Evolutionary conservation across 345 rosid genomes (phyloP).

Genomic region (Linum lewisii): DNA sequence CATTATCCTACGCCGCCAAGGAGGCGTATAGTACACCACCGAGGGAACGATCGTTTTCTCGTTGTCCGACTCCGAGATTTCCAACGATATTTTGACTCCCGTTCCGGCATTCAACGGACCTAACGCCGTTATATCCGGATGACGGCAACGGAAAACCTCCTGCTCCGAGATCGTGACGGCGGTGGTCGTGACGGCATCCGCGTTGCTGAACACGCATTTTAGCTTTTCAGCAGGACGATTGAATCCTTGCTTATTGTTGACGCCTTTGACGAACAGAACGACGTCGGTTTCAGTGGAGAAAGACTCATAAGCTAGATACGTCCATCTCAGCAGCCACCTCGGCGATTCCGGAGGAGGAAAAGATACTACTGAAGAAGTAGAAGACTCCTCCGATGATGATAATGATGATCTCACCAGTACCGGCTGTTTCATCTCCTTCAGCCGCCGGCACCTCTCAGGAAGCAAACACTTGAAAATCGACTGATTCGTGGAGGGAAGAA

Average conservation of each 20-base stretch:
- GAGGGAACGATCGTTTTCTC: conserved; percentile 33
- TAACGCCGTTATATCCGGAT: conserved; percentile 31
- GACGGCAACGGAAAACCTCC: conserved; percentile 70
- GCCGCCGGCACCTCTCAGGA: conserved; percentile 41
- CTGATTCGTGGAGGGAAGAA: conserved; percentile 39
- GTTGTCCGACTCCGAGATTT: conserved; percentile 19
- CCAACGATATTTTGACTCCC: conserved; percentile 39
- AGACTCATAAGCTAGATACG: conserved; percentile 54
- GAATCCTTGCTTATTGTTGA: conserved; percentile 49
- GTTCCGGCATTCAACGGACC: conserved; percentile 9
- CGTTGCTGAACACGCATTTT: conserved; percentile 51
- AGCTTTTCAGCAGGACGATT: conserved; percentile 35
- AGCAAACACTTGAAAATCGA: conserved; percentile 45
- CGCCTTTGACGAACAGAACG: conserved; percentile 66
- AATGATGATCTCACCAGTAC: conserved; percentile 24
- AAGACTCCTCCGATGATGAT: conserved; percentile 2
- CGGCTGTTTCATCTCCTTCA: conserved; percentile 36
- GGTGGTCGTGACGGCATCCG: conserved; percentile 30
- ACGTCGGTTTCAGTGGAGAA: conserved; percentile 61
- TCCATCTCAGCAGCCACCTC: conserved; percentile 40
- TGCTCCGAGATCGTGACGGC: conserved; percentile 66
- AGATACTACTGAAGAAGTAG: not conserved
- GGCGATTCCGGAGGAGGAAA: not conserved
- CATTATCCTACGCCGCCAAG: conserved; percentile 13
- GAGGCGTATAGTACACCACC: conserved; percentile 47